Base-by-base conservation (phyloP, 805 yeast species). In the Metahyphopichia silvanorum region DNA sequence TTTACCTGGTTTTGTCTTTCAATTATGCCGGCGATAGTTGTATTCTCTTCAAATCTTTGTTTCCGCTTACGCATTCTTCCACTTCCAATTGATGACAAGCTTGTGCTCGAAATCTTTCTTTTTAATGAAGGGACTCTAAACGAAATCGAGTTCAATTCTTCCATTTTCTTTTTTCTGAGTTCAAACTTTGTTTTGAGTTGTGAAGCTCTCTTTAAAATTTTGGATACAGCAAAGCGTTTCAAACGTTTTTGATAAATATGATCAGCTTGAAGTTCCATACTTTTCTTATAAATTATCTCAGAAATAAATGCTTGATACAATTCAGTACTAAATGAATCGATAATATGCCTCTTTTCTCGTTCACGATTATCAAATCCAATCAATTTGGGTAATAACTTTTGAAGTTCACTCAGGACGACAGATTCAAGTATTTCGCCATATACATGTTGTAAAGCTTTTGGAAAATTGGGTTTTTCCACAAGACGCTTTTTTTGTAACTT, bases 301-400 rank as follows among this genome's bases (percentile, higher is more conserved):
- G 73, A 67, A 25, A 85, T 47, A 44, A 84, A 80, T 0, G 89
- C 85, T 12, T 54, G 47, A 40, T 63, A 82, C 1, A 85, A 50
- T 25, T 78, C 84, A 1, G 53, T 46, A 1, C 79, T 49, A n/a
- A 81, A 55, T 0, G 55, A 37, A 0, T 64, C 50, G 2, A 77
- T 51, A 1, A 66, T 32, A 6, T 37, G 19, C 12, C 21, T 35
- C 16, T 54, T 39, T 37, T 51, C 60, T 27, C 39, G 42, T 31
- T 35, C 31, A 9, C 45, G 32, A 20, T 58, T 50, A 17, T 50
- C 49, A 5, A 32, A 32, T 3, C 45, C 39, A 5, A 61, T 40
- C 4, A 61, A 29, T 16, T 51, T 55, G 3, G 56, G 55, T 3
- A 66, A 25, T 15, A 58, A 31, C 10, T 36, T 32, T 1, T 25